Conservation (phyloP, 1,284 basidiomycete genomes). For the Butyriboletus appendiculatus region DNA sequence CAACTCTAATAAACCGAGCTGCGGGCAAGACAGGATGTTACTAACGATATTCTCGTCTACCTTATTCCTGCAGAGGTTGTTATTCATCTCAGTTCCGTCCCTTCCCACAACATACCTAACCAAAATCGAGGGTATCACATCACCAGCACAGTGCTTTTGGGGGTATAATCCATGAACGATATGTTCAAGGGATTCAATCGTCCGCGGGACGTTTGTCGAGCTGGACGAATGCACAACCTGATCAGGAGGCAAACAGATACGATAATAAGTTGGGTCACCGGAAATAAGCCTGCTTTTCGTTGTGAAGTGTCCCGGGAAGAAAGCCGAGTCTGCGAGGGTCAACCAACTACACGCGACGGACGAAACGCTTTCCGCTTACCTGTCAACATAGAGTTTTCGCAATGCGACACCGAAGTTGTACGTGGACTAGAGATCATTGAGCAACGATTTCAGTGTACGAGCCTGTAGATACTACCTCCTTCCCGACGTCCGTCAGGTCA, state of each 20-base stretch:
- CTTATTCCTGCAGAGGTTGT: slow-evolving; percentile 48
- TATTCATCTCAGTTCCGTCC: background rate
- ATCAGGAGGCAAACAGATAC: background rate
- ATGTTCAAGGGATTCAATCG: slow-evolving; percentile 77
- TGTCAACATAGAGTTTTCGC: slow-evolving; percentile 69
- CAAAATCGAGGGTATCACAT: slow-evolving; percentile 51
- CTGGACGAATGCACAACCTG: slow-evolving; percentile 22
- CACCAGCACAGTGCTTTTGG: slow-evolving; percentile 44
- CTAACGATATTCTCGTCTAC: slow-evolving; percentile 76
- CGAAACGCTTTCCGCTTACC: slow-evolving; percentile 40
- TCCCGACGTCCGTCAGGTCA: slow-evolving; percentile 78
- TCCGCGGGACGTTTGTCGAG: slow-evolving; percentile 75
- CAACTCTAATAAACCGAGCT: slow-evolving; percentile 61
- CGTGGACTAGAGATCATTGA: slow-evolving; percentile 53
- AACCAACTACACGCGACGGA: background rate
- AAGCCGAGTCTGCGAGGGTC: slow-evolving; percentile 55
- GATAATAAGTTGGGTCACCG: slow-evolving; percentile 40
- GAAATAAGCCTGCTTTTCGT: slow-evolving; percentile 60
- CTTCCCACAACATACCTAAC: slow-evolving; percentile 46
- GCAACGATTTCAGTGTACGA: slow-evolving; percentile 1
- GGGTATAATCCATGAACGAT: slow-evolving; percentile 75
- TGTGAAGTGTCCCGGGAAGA: slow-evolving; percentile 54
- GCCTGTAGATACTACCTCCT: slow-evolving; percentile 46
- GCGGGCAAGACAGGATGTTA: slow-evolving; percentile 67
- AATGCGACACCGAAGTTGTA: slow-evolving; percentile 63